A percentile compares a stretch with the other conserved stretches of the same genome.
phyloP scores from a whole-genome alignment of 1,139 yeast species.

The Taphrina betulina region DNA sequence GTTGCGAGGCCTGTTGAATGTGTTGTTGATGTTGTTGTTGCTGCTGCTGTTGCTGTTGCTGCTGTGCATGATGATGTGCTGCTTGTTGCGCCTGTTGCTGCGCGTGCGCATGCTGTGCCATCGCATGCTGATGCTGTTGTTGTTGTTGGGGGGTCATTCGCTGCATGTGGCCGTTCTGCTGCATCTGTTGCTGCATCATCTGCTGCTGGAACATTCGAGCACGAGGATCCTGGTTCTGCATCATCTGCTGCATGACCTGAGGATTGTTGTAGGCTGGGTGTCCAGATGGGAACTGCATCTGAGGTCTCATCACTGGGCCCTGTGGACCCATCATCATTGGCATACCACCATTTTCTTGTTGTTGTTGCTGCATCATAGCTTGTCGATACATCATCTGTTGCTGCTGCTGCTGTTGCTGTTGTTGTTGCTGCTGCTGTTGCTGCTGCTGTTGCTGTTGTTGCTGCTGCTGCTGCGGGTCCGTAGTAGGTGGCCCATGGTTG shows the following conservation, averaged over 20 bases:
- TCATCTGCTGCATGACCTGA: conserved; percentile 33
- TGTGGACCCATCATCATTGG: conserved; percentile 33
- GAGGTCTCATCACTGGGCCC: conserved; percentile 34
- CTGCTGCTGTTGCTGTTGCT: conserved; percentile 38
- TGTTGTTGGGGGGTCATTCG: conserved; percentile 40
- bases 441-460: not conserved
- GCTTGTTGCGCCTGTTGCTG: conserved; percentile 38
- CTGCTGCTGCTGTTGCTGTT: conserved; percentile 21
- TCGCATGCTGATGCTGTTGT: conserved; percentile 19
- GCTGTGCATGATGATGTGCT: conserved; percentile 38
- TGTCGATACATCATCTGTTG: conserved; percentile 33
- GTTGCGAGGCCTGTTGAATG: conserved; percentile 26
- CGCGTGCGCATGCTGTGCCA: conserved; percentile 30
- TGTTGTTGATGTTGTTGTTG: conserved; percentile 38
- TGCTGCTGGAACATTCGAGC: conserved; percentile 28
- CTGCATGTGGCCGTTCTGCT: conserved; percentile 42
- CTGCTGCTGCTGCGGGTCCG: conserved; percentile 15
- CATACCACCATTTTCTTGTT: conserved; percentile 26
- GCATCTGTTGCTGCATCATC: conserved; percentile 23
- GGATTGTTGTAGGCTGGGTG: conserved; percentile 33
- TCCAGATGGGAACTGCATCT: conserved; percentile 26
- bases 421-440: too few relatives aligned
- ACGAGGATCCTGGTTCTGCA: conserved; percentile 26
- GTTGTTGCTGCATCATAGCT: conserved; percentile 32
- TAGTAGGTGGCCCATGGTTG: conserved; percentile 30